Evolutionary conservation across 164 flowering plant genomes (phyloP).

Genomic region (Dillenia suffruticosa): DNA sequence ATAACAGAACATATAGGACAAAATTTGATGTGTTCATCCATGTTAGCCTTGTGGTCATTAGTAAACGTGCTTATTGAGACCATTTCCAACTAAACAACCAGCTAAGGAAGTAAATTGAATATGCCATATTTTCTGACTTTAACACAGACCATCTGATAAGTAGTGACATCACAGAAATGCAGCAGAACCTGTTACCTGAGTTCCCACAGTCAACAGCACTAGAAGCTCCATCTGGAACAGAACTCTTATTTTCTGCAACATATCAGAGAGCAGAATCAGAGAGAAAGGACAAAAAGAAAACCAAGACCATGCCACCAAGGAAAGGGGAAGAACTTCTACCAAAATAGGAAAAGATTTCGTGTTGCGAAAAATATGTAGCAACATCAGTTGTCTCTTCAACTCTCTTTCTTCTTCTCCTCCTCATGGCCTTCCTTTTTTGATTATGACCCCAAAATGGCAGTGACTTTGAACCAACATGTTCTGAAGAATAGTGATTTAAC

Average conservation of each 20-base stretch:
- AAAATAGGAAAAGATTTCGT: conserved; percentile 67
- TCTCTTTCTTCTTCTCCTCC: conserved; percentile 72
- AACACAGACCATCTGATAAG: neutral
- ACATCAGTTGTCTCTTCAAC: conserved; percentile 58
- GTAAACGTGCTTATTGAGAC: too few relatives aligned
- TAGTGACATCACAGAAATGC: neutral
- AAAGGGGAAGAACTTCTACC: conserved; percentile 42
- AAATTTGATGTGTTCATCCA: too few relatives aligned
- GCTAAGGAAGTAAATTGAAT: neutral
- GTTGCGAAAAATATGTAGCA: conserved; percentile 57
- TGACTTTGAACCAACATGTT: conserved; percentile 49
- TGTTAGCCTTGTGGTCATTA: too few relatives aligned
- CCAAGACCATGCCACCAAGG: neutral
- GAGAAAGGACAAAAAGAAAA: neutral
- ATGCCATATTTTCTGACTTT: too few relatives aligned
- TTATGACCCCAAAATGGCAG: conserved; percentile 40
- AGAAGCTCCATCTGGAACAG: conserved; percentile 51
- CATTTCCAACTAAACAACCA: neutral
- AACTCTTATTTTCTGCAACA: conserved; percentile 67
- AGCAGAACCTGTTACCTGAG: conserved; percentile 32
- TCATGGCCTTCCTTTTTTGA: conserved; percentile 37
- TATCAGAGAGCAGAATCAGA: conserved; percentile 3
- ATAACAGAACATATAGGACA: too few relatives aligned
- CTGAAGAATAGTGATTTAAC: conserved; percentile 26
- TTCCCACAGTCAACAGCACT: conserved; percentile 49